Evolutionary conservation across 345 rosid species (phyloP), one percentile per base, ranked within the genome.

Genomic region (Eucalyptus camaldulensis): DNA sequence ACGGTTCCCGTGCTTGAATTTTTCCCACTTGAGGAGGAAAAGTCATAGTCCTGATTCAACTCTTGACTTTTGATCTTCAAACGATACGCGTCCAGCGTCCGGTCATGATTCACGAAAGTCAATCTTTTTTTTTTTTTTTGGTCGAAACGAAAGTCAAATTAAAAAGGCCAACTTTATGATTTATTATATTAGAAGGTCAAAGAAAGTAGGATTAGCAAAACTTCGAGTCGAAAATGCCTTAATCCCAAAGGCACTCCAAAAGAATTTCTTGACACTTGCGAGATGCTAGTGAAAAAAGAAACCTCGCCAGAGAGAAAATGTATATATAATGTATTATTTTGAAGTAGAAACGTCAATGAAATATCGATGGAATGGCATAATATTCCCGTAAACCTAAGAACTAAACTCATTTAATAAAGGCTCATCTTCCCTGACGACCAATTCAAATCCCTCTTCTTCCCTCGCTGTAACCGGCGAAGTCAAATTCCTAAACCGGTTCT

Each of bases 301-400:
- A 5, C 37, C 76, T 65, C 76, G 16, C 21, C 6, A 4, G 37
- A n/a, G 76, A n/a, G 76, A 65, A n/a, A n/a, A 65, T 13, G 4
- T 27, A 65, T 4, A 8, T 8, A n/a, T 65, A n/a, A 29, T 65
- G 10, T 65, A 65, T 7, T 65, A 29, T n/a, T n/a, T n/a, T 29
- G 31, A 65, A n/a, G 76, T n/a, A 65, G 21, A 4, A 65, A 65
- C 2, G 76, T 5, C 19, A 14, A 65, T 29, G 7, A 65, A 65
- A n/a, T 65, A 13, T 0, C 31, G 0, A n/a, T n/a, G 37, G 5
- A 29, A 65, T 14, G 31, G 1, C 6, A 14, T 65, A 14, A 14
- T 65, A 14, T n/a, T 14, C 19, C 76, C 1, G 37, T 2, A 65
- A 65, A 65, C 76, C 10, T 29, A 29, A n/a, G 76, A 7, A n/a